phyloP scores from a whole-genome alignment of 2,329 filamentous ascomycete genomes.

The Arthroderma sp. region DNA sequence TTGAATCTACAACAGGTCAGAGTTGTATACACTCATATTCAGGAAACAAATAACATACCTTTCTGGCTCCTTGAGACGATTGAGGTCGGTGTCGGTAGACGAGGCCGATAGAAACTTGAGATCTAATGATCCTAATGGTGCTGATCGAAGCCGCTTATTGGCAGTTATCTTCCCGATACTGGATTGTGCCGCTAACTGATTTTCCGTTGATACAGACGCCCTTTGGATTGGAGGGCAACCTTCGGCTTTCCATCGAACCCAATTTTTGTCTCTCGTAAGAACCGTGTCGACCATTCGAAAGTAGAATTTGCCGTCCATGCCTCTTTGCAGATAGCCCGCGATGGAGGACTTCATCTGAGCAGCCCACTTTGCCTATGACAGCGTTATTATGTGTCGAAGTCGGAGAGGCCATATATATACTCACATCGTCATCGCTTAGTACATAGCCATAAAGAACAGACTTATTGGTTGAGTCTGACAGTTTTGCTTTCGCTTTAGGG shows the following conservation, averaged over 20 bases:
- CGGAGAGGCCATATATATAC: conserved; percentile 5
- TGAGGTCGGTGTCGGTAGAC: conserved; percentile 48
- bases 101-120: conserved; percentile 65
- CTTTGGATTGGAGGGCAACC: conserved; percentile 78
- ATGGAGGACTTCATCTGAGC: conserved; percentile 64
- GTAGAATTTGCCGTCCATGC: conserved; percentile 79
- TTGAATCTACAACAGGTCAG: conserved; percentile 39
- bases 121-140: conserved; percentile 59
- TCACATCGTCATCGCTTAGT: conserved; percentile 70
- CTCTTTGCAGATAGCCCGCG: conserved; percentile 67
- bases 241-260: conserved; percentile 97
- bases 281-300: conserved; percentile 95
- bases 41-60: conserved; percentile 27
- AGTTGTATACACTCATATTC: background rate
- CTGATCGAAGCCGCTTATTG: conserved; percentile 55
- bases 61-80: conserved; percentile 52
- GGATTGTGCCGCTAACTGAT: conserved; percentile 57
- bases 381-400: conserved; percentile 9
- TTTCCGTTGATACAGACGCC: conserved; percentile 53
- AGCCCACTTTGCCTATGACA: conserved; percentile 68
- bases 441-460: conserved; percentile 75
- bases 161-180: conserved; percentile 53
- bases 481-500: conserved; percentile 64
- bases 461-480: conserved; percentile 63
- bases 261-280: conserved; percentile 90